Evolutionary conservation across 2,329 filamentous ascomycete genomes (phyloP), one percentile per base, ranked within the genome.

Genomic region (Bretziella fagacearum): DNA sequence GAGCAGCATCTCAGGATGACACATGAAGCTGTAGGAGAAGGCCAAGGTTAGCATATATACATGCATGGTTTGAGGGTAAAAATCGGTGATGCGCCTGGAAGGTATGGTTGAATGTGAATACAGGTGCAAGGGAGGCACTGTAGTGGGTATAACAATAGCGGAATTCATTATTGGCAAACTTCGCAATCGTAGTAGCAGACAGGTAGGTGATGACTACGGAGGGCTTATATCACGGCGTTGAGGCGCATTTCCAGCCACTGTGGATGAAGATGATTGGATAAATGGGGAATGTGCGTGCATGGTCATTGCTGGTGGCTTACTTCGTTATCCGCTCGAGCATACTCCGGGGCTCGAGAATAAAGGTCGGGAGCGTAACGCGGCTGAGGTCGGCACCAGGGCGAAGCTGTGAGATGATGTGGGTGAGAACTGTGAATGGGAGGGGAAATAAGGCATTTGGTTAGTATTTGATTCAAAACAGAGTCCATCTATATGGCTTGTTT

Each of bases 241-340:
- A 40, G 18, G 18, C 22, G 11, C 25, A 23, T n/a, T 17, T 10
- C n/a, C 15, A 35, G 32, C 15, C 3, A 32, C 22, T 41, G 11
- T 7, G 3, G 39, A 6, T 15, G 13, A n/a, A 25, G 6, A 13
- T 25, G 11, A 3, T 41, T 2, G 3, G 15, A 25, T 41, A 3
- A 13, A 27, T 25, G 32, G 10, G 10, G 30, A 22, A 27, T 22
- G 3, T 33, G 35, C n/a, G n/a, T n/a, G n/a, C n/a, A n/a, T 43
- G 49, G 11, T 8, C 33, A 23, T 11, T 23, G 20, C 11, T 44
- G 39, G 23, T 67, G 6, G 29, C 77, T 55, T 68, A 94, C 87
- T 98, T 98, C 58, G 91, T 98, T 61, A 98, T 98, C 56, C 91
- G 78, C 66, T 98, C 91, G 56, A 98, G 69, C 91, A 98, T 98